Conservation (phyloP, 2,329 filamentous ascomycete genomes). For the Apiospora malaysiana region DNA sequence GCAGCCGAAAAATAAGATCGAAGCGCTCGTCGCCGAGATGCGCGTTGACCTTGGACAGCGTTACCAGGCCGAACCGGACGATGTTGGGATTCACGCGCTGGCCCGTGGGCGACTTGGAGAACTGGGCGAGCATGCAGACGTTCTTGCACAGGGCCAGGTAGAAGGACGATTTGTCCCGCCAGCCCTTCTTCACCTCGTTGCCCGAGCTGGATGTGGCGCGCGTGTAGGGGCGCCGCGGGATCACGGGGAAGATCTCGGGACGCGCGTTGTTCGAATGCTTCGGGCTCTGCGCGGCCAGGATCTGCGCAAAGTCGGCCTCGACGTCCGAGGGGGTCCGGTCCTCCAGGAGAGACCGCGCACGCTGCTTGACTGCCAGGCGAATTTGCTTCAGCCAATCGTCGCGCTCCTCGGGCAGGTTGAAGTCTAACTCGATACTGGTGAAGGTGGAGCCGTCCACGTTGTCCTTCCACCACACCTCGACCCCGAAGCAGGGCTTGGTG, state of each 20-base stretch:
- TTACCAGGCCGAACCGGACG: slow-evolving; percentile 58
- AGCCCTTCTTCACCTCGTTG: slow-evolving; percentile 51
- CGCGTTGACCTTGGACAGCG: slow-evolving; percentile 56
- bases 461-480: slow-evolving; percentile 64
- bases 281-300: slow-evolving; percentile 53
- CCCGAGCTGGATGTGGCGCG: slow-evolving; percentile 47
- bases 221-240: slow-evolving; percentile 51
- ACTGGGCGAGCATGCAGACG: slow-evolving; percentile 58
- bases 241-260: slow-evolving; percentile 58
- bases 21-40: slow-evolving; percentile 62
- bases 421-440: slow-evolving; percentile 55
- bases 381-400: slow-evolving; percentile 57
- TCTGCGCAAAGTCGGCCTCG: slow-evolving; percentile 50
- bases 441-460: slow-evolving; percentile 51
- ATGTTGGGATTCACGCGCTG: slow-evolving; percentile 55
- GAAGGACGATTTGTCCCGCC: slow-evolving; percentile 56
- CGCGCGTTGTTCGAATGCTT: slow-evolving; percentile 40
- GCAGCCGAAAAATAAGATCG: slow-evolving; percentile 58
- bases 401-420: slow-evolving; percentile 53
- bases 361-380: slow-evolving; percentile 45
- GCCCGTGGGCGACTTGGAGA: slow-evolving; percentile 51
- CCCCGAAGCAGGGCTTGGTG: slow-evolving; percentile 53
- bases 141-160: slow-evolving; percentile 61
- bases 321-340: slow-evolving; percentile 53
- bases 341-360: slow-evolving; percentile 37